Evolutionary conservation across 148 eudicot genomes (phyloP), one percentile per base, ranked within the genome.

Genomic region (Rhododendron vialii): DNA sequence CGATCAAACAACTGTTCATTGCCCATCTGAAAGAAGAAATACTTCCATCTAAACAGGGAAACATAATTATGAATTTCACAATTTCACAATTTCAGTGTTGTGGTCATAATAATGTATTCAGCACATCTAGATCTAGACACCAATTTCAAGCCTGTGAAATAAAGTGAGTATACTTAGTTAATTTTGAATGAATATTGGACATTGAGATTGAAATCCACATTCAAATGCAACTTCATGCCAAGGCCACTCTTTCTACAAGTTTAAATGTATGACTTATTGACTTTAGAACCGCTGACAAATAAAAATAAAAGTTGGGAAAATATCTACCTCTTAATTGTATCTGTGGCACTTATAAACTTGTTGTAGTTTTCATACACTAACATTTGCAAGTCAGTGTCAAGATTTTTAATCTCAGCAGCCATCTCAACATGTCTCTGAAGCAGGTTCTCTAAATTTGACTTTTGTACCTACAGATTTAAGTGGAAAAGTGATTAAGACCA

Each of bases 361-460:
- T 97, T 97, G 91, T 97, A 97, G 87, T 97, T 97, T 85, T 95
- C 99, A 91, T 97, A 97, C 80, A 97, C 99, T 85, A 97, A 88
- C 99, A 95, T 97, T 90, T 97, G 99, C 91, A 95, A 87, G 93
- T 97, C 99, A 69, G 99, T 97, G 88, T 95, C 99, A 86, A 97
- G 96, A 91, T 95, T 97, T 85, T 97, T 97, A 78, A 94, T 95
- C 88, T 97, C 99, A 86, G 99, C 98, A 82, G 99, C 99, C 99
- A 97, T 94, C 92, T 97, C 98, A 69, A 97, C 98, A 90, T 97
- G 99, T 76, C 92, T 93, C 89, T 95, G 96, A 90, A 97, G 99
- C 82, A 97, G 89, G 18, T 93, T 92, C 88, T 97, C 99, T 91
- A 97, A 84, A 87, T 94, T 95, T 51, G 98, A 91, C 88, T 97